Evolutionary conservation across 768 basidiomycete genomes (phyloP), one percentile per base, ranked within the genome.

Genomic region (Leccinum subtestaceum): DNA sequence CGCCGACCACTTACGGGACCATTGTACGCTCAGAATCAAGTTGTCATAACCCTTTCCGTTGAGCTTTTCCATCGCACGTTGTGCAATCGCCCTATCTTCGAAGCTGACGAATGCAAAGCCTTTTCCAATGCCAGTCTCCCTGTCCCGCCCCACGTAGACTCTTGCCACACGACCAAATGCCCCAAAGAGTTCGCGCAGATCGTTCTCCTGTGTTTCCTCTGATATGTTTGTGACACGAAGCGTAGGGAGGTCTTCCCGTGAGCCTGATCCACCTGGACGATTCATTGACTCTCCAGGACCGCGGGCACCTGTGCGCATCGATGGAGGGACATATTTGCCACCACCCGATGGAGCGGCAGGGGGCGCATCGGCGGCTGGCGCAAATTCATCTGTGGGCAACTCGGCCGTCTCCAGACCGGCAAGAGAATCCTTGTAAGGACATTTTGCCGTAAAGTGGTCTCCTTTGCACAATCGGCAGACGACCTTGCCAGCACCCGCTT

Each of bases 41-140:
- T 92, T 95, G 73, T 95, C 93, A 67, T 96, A 98, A 21, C 93
- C 95, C 67, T 84, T 84, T 25, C 95, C 96, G 67, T 98, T 81
- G 64, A 95, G 86, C 75, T 94, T 96, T 67, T 91, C 86, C 78
- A 97, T 88, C 46, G 97, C 97, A 70, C 79, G 82, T 75, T 96
- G 91, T 19, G 93, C 97, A 55, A 80, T 77, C 11, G 82, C 78
- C 69, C 81, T 80, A 15, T 88, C 88, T 70, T 98, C 96, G 68
- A 97, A 99, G 72, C 89, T 93, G 56, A 99, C 95, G 66, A 98
- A 98, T 15, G 95, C 96, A 72, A 96, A 97, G 52, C 96, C 96
- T 75, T 96, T 97, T 58, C 95, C 95, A 21, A 89, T 83, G 49
- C 95, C 93, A 9, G 96, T 98, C 67, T 97, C 95, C 55, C 93